Evolutionary conservation across 1,139 yeast species (phyloP).

Genomic region (Yamadazyma pseudoaaseri): DNA sequence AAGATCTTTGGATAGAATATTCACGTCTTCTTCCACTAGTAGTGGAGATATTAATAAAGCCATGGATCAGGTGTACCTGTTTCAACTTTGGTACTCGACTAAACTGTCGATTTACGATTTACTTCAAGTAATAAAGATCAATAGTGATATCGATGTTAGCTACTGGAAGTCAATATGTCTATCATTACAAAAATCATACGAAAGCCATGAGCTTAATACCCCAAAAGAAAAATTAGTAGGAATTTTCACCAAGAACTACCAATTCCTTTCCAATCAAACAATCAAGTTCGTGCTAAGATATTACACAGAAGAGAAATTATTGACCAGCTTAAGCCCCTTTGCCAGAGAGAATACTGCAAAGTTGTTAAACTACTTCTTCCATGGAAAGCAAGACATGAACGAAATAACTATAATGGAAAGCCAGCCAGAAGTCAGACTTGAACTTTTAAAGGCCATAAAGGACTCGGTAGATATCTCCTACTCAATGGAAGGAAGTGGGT

Average conservation of each 20-base stretch:
- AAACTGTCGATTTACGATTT: conserved; percentile 43
- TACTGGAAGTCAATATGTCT: conserved; percentile 37
- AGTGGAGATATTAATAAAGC: conserved; percentile 9
- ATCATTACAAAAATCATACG: conserved; percentile 33
- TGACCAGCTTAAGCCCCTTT: conserved; percentile 51
- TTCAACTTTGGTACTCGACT: conserved; percentile 51
- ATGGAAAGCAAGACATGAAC: conserved; percentile 13
- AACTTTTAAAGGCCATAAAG: conserved; percentile 42
- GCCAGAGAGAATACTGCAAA: conserved; percentile 52
- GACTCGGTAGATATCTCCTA: conserved; percentile 41
- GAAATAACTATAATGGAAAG: conserved; percentile 7
- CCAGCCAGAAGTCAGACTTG: conserved; percentile 29
- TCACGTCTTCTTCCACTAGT: conserved; percentile 23
- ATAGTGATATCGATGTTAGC: conserved; percentile 31
- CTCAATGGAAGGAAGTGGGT: conserved; percentile 21
- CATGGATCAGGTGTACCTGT: conserved; percentile 27
- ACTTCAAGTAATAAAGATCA: conserved; percentile 19
- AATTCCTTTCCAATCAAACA: conserved; percentile 32
- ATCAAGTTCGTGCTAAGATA: conserved; percentile 43
- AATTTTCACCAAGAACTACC: conserved; percentile 41
- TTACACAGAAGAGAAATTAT: conserved; percentile 50
- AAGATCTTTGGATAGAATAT: conserved; percentile 32
- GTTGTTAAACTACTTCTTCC: conserved; percentile 49
- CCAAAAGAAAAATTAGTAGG: conserved; percentile 45
- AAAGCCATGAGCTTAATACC: conserved; percentile 39